These are phyloP conservation scores for Trichoderma asperelloides DNA, from an alignment of 495 filamentous ascomycete species.

Conservation along the genomic window DNA sequence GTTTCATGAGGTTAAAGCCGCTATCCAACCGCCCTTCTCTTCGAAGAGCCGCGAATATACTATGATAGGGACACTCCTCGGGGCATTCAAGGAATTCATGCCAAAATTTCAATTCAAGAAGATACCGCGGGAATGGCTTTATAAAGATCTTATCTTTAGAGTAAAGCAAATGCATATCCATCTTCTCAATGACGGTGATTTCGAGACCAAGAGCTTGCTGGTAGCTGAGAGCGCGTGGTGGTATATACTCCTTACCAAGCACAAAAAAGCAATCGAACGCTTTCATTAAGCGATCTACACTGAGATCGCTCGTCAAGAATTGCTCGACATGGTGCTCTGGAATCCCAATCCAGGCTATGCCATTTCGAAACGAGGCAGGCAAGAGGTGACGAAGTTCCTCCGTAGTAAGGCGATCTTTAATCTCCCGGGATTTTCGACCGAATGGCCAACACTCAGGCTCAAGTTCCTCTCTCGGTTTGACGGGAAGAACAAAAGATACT, in stretches of 20 bases:
- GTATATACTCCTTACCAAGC: background rate
- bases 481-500: no score
- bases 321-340: background rate
- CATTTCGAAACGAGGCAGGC: background rate
- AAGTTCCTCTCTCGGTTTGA: background rate
- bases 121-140: conserved; percentile 29
- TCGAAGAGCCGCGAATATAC: background rate
- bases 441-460: background rate
- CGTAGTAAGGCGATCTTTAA: background rate
- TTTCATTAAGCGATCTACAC: background rate
- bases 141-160: conserved; percentile 22
- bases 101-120: conserved; percentile 29
- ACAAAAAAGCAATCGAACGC: background rate
- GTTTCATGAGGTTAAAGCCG: background rate
- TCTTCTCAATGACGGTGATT: conserved; percentile 26
- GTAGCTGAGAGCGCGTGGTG: conserved; percentile 29
- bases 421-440: background rate
- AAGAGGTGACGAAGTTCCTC: background rate
- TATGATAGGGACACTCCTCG: background rate
- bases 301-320: background rate
- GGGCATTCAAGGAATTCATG: conserved; percentile 10
- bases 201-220: conserved; percentile 25
- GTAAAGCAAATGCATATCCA: conserved; percentile 29
- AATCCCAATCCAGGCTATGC: background rate
- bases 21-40: background rate